A percentile compares a stretch with the other conserved stretches of the same genome.
Conservation (phyloP, 306 rosid species). For the Citrullus colocynthis region DNA sequence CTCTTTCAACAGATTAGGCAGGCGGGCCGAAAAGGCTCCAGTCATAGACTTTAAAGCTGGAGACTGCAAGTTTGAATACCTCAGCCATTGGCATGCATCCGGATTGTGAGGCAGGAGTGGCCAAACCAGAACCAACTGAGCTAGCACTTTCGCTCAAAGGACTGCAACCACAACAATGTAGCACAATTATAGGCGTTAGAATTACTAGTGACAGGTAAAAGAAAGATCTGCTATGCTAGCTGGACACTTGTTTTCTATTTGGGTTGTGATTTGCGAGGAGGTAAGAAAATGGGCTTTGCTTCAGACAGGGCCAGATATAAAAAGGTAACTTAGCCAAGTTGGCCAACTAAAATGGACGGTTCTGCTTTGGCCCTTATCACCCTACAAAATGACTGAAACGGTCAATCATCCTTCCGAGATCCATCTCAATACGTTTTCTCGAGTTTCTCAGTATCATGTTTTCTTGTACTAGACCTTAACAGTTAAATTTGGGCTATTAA, state of each 20-base stretch:
- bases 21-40: slow-evolving; percentile 52
- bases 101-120: slow-evolving; percentile 56
- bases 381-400: background rate
- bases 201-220: background rate
- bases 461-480: background rate
- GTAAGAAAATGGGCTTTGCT: slow-evolving; percentile 3
- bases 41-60: slow-evolving; percentile 64
- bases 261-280: background rate
- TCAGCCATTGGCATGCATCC: slow-evolving; percentile 68
- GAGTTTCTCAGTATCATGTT: background rate
- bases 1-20: background rate
- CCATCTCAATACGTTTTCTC: background rate
- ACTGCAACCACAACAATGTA: slow-evolving; percentile 27
- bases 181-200: background rate
- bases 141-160: slow-evolving; percentile 76
- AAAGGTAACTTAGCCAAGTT: background rate
- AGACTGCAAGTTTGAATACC: slow-evolving; percentile 48
- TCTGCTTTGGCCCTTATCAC: background rate
- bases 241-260: background rate
- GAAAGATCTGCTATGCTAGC: background rate
- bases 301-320: background rate
- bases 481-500: background rate
- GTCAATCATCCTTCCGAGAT: background rate
- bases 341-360: background rate
- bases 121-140: slow-evolving; percentile 54